A percentile compares a stretch with the other conserved stretches of the same genome.
Evolutionary conservation across 371 early-diverging fungal genomes (phyloP).

Genomic region (Syncephalastrum monosporum): DNA sequence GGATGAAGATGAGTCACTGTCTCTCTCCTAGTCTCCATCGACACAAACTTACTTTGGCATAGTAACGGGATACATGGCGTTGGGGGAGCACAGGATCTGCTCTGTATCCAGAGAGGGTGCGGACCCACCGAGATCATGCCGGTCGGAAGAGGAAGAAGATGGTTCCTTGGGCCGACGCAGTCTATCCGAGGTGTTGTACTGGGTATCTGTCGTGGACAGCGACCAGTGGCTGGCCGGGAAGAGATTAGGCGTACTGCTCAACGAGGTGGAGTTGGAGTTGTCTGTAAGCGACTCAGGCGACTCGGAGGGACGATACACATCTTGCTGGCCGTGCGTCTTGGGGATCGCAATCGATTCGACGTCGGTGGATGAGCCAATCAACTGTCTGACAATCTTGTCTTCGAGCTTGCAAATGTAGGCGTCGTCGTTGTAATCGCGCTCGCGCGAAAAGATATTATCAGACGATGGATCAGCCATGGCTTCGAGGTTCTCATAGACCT

Average conservation of each 20-base stretch:
- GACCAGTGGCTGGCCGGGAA: neutral
- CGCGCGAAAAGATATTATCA: conserved; percentile 31
- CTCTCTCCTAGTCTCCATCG: neutral
- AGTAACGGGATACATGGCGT: conserved; percentile 30
- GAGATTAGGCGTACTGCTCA: conserved; percentile 8
- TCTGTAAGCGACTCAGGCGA: conserved; percentile 15
- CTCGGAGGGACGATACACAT: conserved; percentile 9
- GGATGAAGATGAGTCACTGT: neutral
- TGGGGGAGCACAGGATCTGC: conserved; percentile 15
- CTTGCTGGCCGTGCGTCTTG: conserved; percentile 12
- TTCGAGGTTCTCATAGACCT: conserved; percentile 58
- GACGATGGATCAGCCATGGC: conserved; percentile 18
- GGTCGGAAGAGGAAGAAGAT: too few species aligned
- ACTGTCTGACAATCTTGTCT: conserved; percentile 41
- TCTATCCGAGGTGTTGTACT: conserved; percentile 8
- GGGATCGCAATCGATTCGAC: conserved; percentile 50
- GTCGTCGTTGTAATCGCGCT: conserved; percentile 27
- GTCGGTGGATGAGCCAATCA: conserved; percentile 39
- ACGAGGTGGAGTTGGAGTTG: conserved; percentile 11
- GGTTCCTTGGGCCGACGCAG: too few species aligned
- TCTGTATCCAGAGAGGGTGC: neutral
- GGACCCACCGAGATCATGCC: too few species aligned
- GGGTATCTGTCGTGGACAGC: neutral
- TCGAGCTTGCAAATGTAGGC: conserved; percentile 28
- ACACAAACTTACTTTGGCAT: conserved; percentile 46